Evolutionary conservation across 1,139 yeast species (phyloP).

Genomic region (Keqinozyma sinolaborantium): DNA sequence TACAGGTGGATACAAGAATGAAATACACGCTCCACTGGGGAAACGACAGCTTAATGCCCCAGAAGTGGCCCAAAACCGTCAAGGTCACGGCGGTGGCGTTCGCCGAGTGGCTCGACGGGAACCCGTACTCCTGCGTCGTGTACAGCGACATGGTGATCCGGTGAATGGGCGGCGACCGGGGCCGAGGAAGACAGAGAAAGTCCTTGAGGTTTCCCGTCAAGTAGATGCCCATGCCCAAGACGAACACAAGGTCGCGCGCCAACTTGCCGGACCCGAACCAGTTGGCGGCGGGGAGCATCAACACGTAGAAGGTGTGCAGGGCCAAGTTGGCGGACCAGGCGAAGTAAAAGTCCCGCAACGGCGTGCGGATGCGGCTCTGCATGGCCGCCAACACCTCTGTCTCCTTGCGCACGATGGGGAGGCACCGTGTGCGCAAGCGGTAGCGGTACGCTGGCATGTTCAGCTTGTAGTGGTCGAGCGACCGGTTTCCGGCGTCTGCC

Average conservation of each 20-base stretch:
- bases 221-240: conserved; percentile 83
- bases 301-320: conserved; percentile 87
- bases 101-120: conserved; percentile 90
- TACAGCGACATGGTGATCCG: conserved; percentile 86
- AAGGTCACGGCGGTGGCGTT: conserved; percentile 82
- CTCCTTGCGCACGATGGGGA: conserved; percentile 65
- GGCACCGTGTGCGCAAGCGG: conserved; percentile 48
- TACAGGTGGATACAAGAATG: conserved; percentile 12
- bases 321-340: conserved; percentile 90
- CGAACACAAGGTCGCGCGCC: conserved; percentile 69
- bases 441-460: conserved; percentile 60
- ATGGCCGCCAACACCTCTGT: conserved; percentile 56
- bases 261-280: conserved; percentile 73
- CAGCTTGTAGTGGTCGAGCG: conserved; percentile 60
- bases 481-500: conserved; percentile 70
- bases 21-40: conserved; percentile 12
- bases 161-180: conserved; percentile 86
- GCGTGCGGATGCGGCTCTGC: conserved; percentile 51
- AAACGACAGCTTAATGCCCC: conserved; percentile 12
- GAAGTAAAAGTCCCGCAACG: conserved; percentile 68
- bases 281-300: conserved; percentile 78
- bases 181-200: conserved; percentile 85
- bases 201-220: conserved; percentile 79
- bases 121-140: conserved; percentile 91
- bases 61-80: conserved; percentile 31